Percentiles rank a stretch among this genome's conserved stretches.
These are phyloP conservation scores for Adansonia madagascariensis DNA, from an alignment of 441 rosid genomes.

Conservation along the genomic window DNA sequence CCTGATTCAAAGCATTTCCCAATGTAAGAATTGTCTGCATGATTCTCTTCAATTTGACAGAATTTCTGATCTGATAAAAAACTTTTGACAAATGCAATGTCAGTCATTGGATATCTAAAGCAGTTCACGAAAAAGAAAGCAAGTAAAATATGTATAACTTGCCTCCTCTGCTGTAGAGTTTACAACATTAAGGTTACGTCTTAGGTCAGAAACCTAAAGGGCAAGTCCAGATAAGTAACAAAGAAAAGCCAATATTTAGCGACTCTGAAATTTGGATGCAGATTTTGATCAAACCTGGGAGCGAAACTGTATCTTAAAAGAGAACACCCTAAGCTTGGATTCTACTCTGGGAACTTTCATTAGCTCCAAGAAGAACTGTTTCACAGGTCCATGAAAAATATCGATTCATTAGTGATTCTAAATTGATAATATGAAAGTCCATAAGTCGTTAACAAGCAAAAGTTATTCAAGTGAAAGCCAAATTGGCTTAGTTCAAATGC, in stretches of 20 bases:
- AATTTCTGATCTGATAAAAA: constrained; percentile 60
- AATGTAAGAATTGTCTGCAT: constrained; percentile 95
- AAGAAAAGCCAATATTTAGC: constrained; percentile 21
- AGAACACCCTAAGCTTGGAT: constrained; percentile 90
- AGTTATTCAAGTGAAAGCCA: not conserved
- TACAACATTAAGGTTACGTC: constrained; percentile 65
- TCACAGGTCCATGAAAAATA: constrained; percentile 35
- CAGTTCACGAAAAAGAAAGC: constrained; percentile 6
- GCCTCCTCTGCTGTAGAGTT: constrained; percentile 88
- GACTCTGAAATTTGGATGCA: constrained; percentile 11
- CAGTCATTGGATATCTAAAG: not conserved
- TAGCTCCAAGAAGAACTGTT: constrained; percentile 88
- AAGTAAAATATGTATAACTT: constrained; percentile 32
- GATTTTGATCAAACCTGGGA: constrained; percentile 63
- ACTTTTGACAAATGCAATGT: constrained; percentile 13
- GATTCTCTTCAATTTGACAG: constrained; percentile 76
- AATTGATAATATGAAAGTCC: not conserved
- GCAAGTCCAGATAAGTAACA: constrained; percentile 32
- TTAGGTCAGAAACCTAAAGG: constrained; percentile 78
- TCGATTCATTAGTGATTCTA: constrained; percentile 15
- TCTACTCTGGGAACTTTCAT: constrained; percentile 92
- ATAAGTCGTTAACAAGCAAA: not conserved
- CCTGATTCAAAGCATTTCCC: constrained; percentile 96
- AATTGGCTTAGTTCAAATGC: not conserved
- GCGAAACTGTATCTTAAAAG: constrained; percentile 84